Evolutionary conservation across 2,329 filamentous ascomycete genomes (phyloP), one percentile per base, ranked within the genome.

Genomic region (Dactylellina parvicollis): DNA sequence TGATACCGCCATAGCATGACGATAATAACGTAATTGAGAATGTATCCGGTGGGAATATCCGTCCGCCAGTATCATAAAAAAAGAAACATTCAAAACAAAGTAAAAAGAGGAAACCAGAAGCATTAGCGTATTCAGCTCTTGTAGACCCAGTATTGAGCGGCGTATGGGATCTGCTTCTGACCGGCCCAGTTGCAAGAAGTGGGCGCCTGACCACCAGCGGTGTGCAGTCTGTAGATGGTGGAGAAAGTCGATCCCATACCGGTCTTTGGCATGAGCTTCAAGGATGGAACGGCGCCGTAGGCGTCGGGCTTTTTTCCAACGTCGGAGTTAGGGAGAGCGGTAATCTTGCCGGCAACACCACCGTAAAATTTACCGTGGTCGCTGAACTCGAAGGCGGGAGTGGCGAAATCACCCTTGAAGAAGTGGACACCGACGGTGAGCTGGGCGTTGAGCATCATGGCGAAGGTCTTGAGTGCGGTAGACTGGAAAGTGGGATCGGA

Each of bases 211-310:
- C 94, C 94, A 24, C 92, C 93, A 0, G 90, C 92, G 9, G 94
- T 98, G 78, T 91, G 86, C 46, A 97, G 82, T 10, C 94, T 87
- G 82, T 94, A 98, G 22, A 96, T 89, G 79, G 92, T 88, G 79
- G 88, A 86, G 46, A 84, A 82, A 4, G 60, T 56, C 4, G 60
- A 66, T n/a, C 60, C 69, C 60, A 73, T 73, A 38, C 60, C 69
- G 1, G 86, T 86, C 0, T 87, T 89, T n/a, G 85, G 85, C 4
- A 28, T 20, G 28, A 97, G 85, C 80, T 90, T 90, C 75, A 98
- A 83, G 92, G 93, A 97, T 0, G 89, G 79, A 1, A 96, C 92
- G 4, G 91, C 89, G 8, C 85, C 85, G 78, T 90, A 85, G 62
- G 89, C 89, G 4, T 83, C 77, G 3, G 62, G 55, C 26, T 20